These are phyloP conservation scores for Alternaria dauci DNA, from an alignment of 2,329 filamentous ascomycete genomes.

Conservation along the genomic window DNA sequence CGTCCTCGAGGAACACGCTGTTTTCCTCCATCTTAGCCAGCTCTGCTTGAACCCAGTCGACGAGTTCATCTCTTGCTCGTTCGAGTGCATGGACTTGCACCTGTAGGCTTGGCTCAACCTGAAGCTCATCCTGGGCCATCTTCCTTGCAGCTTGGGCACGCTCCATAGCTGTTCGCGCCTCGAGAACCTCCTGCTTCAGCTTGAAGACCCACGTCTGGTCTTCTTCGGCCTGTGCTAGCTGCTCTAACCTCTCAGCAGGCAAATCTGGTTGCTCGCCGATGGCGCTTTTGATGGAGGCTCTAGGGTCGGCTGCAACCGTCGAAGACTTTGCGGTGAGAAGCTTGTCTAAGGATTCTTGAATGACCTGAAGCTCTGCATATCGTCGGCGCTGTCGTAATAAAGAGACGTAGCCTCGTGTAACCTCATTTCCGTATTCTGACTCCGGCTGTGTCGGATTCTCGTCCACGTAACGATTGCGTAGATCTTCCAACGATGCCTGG, in stretches of 20 bases:
- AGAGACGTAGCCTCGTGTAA: slow-evolving; percentile 50
- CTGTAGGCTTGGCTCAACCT: slow-evolving; percentile 22
- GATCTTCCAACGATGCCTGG: slow-evolving; percentile 43
- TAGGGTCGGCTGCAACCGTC: slow-evolving; percentile 34
- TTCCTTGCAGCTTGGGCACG: slow-evolving; percentile 33
- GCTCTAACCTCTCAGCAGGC: slow-evolving; percentile 44
- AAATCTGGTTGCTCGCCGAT: slow-evolving; percentile 50
- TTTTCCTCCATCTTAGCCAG: slow-evolving; percentile 54
- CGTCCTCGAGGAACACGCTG: slow-evolving; percentile 45
- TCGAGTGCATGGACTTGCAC: slow-evolving; percentile 53
- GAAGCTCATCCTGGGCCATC: slow-evolving; percentile 22
- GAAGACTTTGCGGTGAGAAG: slow-evolving; percentile 49
- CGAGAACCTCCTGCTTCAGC: slow-evolving; percentile 52
- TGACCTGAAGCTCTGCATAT: slow-evolving; percentile 57
- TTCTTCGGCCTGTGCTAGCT: slow-evolving; percentile 28
- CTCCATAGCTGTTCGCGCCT: slow-evolving; percentile 46
- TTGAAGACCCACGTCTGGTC: slow-evolving; percentile 42
- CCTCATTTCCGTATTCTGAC: slow-evolving; percentile 41
- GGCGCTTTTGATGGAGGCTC: slow-evolving; percentile 34
- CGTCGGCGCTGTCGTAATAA: slow-evolving; percentile 57
- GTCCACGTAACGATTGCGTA: slow-evolving; percentile 35
- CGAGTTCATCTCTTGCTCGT: slow-evolving; percentile 58
- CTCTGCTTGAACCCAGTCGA: slow-evolving; percentile 62
- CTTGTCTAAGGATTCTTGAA: slow-evolving; percentile 56
- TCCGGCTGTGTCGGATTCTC: slow-evolving; percentile 42